Conservation (phyloP, 345 rosid species). For the Capsella bursapastoris region DNA sequence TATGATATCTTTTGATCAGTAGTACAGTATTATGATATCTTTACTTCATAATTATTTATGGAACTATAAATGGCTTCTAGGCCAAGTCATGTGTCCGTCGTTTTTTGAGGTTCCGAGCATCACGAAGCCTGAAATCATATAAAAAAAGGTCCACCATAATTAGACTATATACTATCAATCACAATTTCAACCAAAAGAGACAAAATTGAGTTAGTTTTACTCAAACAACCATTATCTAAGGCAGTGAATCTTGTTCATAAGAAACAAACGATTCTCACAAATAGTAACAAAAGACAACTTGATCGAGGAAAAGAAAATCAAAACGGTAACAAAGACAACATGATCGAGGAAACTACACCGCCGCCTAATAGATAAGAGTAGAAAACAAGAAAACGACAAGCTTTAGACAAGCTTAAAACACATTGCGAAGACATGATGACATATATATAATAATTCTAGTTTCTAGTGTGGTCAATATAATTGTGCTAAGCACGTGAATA, state of each 20-base stretch:
- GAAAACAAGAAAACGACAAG: constrained; percentile 36
- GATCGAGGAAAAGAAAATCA: background rate
- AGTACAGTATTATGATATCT: background rate
- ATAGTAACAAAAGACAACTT: background rate
- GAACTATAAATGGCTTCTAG: background rate
- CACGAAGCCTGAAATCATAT: no score
- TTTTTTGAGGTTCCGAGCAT: background rate
- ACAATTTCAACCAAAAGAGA: no score
- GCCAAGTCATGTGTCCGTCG: background rate
- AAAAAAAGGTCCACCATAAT: no score
- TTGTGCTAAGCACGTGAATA: constrained; percentile 51
- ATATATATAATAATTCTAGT: constrained; percentile 32
- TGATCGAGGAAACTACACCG: background rate
- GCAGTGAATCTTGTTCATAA: background rate
- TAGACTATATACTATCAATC: no score
- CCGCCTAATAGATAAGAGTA: background rate
- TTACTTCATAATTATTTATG: background rate
- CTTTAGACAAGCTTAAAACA: constrained; percentile 35
- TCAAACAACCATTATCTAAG: background rate
- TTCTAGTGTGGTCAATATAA: constrained; percentile 37
- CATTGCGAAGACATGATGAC: constrained; percentile 43
- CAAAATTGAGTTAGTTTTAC: background rate
- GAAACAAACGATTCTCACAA: background rate
- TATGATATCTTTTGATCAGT: background rate
- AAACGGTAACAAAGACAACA: background rate